Percentiles rank a stretch among this genome's conserved stretches.
Conservation (phyloP, 1,139 yeast genomes). For the Eremothecium gossypii region DNA sequence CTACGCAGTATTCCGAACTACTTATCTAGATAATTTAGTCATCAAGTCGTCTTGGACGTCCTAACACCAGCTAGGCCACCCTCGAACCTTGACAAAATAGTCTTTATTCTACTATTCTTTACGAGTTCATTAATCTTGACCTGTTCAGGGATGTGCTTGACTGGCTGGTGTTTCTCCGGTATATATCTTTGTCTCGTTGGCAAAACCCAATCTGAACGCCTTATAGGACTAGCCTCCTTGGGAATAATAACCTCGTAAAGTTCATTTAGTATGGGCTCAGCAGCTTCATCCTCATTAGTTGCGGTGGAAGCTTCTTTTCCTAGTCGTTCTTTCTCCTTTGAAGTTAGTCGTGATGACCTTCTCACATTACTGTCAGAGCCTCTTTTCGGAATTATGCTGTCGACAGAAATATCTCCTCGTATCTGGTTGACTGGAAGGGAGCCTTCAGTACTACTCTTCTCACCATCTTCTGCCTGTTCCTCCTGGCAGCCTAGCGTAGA, state of each 20-base stretch:
- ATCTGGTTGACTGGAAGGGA: not conserved
- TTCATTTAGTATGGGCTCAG: constrained; percentile 14
- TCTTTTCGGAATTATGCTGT: constrained; percentile 14
- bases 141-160: constrained; percentile 24
- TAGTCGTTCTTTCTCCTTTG: constrained; percentile 10
- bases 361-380: constrained; percentile 14
- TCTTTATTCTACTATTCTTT: constrained; percentile 19
- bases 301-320: constrained; percentile 3
- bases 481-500: not conserved
- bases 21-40: not conserved
- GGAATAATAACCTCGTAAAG: constrained; percentile 26
- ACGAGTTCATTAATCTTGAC: constrained; percentile 27
- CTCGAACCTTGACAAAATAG: constrained; percentile 24
- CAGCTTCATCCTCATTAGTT: constrained; percentile 4
- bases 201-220: constrained; percentile 30
- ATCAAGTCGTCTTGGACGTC: constrained; percentile 6
- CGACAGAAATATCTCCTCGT: constrained; percentile 14
- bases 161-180: constrained; percentile 28
- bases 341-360: constrained; percentile 24
- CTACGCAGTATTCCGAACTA: too few relatives aligned
- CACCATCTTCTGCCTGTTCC: not conserved
- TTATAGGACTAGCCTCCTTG: constrained; percentile 22
- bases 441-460: not conserved
- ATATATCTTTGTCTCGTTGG: constrained; percentile 25
- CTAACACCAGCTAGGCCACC: constrained; percentile 30